phyloP scores from a whole-genome alignment of 2,329 filamentous ascomycete genomes.

The Macroventuria anomochaeta region DNA sequence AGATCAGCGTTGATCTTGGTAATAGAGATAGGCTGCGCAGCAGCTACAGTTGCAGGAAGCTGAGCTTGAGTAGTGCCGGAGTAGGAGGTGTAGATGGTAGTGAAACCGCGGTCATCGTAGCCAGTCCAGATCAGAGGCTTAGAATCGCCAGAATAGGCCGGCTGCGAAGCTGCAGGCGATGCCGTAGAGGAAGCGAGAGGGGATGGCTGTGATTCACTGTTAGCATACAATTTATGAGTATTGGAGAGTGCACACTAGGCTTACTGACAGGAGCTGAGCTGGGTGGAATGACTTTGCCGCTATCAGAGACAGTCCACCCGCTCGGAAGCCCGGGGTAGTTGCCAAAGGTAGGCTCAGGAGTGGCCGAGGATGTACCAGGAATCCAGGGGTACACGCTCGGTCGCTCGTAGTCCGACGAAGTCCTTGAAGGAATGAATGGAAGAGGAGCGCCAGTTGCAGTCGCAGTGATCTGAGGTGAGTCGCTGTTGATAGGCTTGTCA shows the following conservation, averaged over 20 bases:
- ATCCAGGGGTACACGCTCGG: constrained; percentile 66
- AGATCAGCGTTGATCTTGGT: constrained; percentile 2
- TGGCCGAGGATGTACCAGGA: constrained; percentile 59
- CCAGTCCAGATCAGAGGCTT: constrained; percentile 51
- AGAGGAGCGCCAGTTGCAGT: constrained; percentile 68
- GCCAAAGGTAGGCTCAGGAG: constrained; percentile 54
- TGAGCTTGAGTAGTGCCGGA: constrained; percentile 21
- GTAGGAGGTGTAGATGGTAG: constrained; percentile 52
- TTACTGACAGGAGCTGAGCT: constrained; percentile 72
- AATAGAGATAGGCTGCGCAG: constrained; percentile 5
- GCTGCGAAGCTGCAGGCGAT: constrained; percentile 52
- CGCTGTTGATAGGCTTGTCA: constrained; percentile 58
- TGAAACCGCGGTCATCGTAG: constrained; percentile 59
- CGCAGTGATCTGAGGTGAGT: constrained; percentile 68
- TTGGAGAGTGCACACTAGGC: constrained; percentile 43
- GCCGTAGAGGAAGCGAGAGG: constrained; percentile 60
- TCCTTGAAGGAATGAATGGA: constrained; percentile 70
- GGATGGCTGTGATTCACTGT: constrained; percentile 53
- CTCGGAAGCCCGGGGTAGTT: constrained; percentile 69
- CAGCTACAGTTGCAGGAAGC: constrained; percentile 4
- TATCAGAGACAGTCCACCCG: constrained; percentile 80
- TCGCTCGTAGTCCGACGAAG: constrained; percentile 54
- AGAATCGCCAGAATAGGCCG: constrained; percentile 40
- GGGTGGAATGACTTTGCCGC: constrained; percentile 79
- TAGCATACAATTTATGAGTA: constrained; percentile 18